Evolutionary conservation across 495 filamentous ascomycete species (phyloP), one percentile per base, ranked within the genome.

Genomic region (Neurospora africana): DNA sequence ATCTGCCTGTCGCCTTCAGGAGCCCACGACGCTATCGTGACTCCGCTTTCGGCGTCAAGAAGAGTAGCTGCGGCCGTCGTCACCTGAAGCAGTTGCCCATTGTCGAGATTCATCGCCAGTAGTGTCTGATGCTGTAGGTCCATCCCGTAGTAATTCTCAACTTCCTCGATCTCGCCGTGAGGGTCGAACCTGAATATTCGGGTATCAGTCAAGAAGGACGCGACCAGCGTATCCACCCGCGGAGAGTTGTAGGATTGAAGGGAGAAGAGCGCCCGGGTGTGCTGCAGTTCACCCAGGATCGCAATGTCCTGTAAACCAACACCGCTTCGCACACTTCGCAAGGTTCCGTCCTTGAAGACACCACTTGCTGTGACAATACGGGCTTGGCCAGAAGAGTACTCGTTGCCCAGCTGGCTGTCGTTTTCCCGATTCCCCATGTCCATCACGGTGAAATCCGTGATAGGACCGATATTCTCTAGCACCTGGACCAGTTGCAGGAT

Each of bases 361-460:
- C 95, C 95, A 47, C 94, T 97, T 9, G 92, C 94, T 3, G 95
- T 92, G 10, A 99, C 93, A 71, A 99, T 91, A 37, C 96, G 87
- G 70, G 95, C 94, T 82, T 98, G 96, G 2, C 96, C 96, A 6
- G 95, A 97, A 0, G 94, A 97, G 73, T 82, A 98, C 77, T 96
- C 93, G 74, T 95, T 96, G 0, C 87, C 90, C 43, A 92, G 88
- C 35, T 89, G 81, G 40, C 78, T 89, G 72, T 95, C 92, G 65
- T 88, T 89, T 69, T 90, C 87, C 35, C 93, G 87, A 73, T 91
- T 94, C 0, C 94, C 94, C 84, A 98, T 90, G 77, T 98, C 95
- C 92, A 98, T 96, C 13, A 98, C 88, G 6, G 91, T 91, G 70
- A 98, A 97, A 77, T 99, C 95, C 17, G 97, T 80, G 58, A 98